These are phyloP conservation scores for Saccharomycopsis olivae DNA, from an alignment of 805 yeast species.

Conservation along the genomic window DNA sequence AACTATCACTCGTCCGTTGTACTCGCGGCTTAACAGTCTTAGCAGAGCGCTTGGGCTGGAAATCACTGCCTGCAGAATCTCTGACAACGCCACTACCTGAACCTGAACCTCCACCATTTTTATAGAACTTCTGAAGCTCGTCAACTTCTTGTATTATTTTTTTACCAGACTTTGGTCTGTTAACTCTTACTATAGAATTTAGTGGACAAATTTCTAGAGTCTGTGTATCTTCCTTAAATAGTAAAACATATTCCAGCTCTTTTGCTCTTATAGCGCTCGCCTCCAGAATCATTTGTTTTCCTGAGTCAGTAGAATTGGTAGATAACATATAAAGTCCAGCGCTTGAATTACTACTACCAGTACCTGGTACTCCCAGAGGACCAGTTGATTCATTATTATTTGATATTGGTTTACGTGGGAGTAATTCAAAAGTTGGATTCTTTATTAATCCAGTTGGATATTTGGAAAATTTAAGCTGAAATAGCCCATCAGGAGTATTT, in stretches of 20 bases:
- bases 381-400: not conserved
- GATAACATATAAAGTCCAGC: slow-evolving; percentile 2
- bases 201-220: slow-evolving; percentile 5
- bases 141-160: slow-evolving; percentile 8
- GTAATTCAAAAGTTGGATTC: slow-evolving; percentile 2
- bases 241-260: slow-evolving; percentile 11
- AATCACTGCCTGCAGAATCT: not conserved
- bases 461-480: slow-evolving; percentile 4
- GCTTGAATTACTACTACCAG: not conserved
- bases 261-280: slow-evolving; percentile 8
- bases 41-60: not conserved
- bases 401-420: not conserved
- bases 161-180: slow-evolving; percentile 12
- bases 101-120: not conserved
- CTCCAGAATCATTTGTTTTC: slow-evolving; percentile 4
- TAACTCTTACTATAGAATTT: slow-evolving; percentile 10
- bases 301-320: not conserved
- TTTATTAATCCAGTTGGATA: not conserved
- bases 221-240: slow-evolving; percentile 3
- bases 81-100: not conserved
- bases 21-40: not conserved
- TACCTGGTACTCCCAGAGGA: not conserved
- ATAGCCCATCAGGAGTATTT: not conserved
- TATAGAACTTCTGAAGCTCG: slow-evolving; percentile 5
- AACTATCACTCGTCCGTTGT: not conserved